These are phyloP conservation scores for Phanerodontia chrysosporium DNA, from an alignment of 768 basidiomycete genomes.

Conservation along the genomic window DNA sequence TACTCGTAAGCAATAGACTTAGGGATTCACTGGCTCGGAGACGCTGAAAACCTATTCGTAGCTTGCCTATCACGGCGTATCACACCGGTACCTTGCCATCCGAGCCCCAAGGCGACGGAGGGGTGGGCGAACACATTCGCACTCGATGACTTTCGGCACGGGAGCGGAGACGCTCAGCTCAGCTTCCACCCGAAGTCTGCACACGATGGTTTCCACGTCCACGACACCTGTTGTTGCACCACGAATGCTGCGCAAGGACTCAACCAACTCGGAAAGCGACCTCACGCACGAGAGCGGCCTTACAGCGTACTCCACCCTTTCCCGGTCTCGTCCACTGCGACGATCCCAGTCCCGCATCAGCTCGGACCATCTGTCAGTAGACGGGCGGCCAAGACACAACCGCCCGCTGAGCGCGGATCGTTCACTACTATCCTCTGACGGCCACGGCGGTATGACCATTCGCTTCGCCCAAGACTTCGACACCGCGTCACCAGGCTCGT, in stretches of 20 bases:
- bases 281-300: constrained; percentile 10
- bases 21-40: background rate
- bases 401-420: background rate
- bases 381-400: background rate
- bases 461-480: constrained; percentile 12
- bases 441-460: constrained; percentile 1
- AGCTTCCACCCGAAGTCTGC: constrained; percentile 13
- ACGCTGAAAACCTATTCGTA: constrained; percentile 5
- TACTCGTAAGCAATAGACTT: constrained; percentile 43
- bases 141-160: constrained; percentile 12
- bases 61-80: constrained; percentile 22
- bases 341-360: constrained; percentile 18
- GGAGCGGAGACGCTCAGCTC: background rate
- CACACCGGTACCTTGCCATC: constrained; percentile 23
- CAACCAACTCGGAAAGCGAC: constrained; percentile 11
- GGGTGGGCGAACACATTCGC: constrained; percentile 15
- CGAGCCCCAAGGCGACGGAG: constrained; percentile 19
- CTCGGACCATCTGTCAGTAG: constrained; percentile 10
- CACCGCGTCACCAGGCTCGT: background rate
- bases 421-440: background rate
- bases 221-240: constrained; percentile 14
- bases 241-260: constrained; percentile 8
- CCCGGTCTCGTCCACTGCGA: constrained; percentile 18
- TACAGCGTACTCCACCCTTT: background rate
- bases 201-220: constrained; percentile 15